Evolutionary conservation across 2,329 filamentous ascomycete genomes (phyloP).

Genomic region (Apiospora saccharicola): DNA sequence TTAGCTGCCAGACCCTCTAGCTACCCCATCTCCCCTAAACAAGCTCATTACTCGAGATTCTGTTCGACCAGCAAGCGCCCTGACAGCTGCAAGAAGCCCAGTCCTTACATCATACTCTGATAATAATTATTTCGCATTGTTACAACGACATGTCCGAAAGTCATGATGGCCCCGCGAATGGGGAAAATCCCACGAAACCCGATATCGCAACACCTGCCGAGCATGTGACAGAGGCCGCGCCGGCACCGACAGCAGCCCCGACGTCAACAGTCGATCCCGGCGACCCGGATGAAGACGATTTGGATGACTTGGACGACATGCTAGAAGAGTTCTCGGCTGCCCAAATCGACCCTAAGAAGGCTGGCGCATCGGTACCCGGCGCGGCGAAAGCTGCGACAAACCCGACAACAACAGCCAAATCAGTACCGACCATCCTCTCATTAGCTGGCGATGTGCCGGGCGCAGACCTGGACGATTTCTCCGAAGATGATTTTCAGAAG

Average conservation of each 20-base stretch:
- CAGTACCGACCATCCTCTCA: conserved; percentile 26
- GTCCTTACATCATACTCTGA: background rate
- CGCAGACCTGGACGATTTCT: conserved; percentile 52
- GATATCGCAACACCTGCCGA: conserved; percentile 12
- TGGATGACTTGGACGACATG: conserved; percentile 94
- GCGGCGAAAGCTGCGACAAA: conserved; percentile 31
- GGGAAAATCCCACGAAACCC: conserved; percentile 12
- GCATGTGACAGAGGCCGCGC: conserved; percentile 23
- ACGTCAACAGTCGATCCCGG: conserved; percentile 11
- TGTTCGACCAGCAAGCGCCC: background rate
- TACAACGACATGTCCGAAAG: conserved; percentile 13
- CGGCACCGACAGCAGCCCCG: background rate
- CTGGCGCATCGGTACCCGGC: conserved; percentile 37
- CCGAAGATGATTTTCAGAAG: conserved; percentile 82
- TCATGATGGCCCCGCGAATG: background rate
- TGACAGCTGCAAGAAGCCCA: background rate
- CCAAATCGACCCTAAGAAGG: conserved; percentile 59
- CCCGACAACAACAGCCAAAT: conserved; percentile 29
- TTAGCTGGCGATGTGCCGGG: conserved; percentile 37
- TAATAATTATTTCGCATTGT: background rate
- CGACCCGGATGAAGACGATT: conserved; percentile 91
- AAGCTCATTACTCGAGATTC: background rate
- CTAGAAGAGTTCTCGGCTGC: conserved; percentile 86
- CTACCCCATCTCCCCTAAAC: conserved; percentile 8
- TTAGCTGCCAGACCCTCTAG: conserved; percentile 8